These are phyloP conservation scores for Aspergillus bridgeri DNA, from an alignment of 495 filamentous ascomycete genomes.

Conservation along the genomic window DNA sequence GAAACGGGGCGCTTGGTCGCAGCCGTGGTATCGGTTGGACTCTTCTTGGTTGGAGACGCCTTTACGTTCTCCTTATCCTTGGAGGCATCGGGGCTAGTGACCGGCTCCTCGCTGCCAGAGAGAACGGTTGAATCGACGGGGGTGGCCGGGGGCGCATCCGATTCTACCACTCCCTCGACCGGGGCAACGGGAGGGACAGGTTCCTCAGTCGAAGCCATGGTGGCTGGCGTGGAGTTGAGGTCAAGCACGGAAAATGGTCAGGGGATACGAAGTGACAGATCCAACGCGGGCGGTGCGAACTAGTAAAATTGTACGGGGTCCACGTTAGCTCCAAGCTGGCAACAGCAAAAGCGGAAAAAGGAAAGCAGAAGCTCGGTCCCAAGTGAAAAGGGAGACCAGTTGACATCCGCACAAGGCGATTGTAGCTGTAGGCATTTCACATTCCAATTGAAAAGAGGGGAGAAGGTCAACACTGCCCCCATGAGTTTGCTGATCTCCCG, in stretches of 20 bases:
- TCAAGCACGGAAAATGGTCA: background rate
- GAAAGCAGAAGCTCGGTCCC: background rate
- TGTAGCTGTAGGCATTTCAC: background rate
- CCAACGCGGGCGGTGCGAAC: conserved; percentile 3
- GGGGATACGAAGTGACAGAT: background rate
- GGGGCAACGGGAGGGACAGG: conserved; percentile 24
- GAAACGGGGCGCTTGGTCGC: conserved; percentile 31
- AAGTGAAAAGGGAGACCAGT: background rate
- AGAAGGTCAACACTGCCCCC: background rate
- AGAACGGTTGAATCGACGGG: conserved; percentile 36
- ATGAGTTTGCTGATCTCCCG: background rate
- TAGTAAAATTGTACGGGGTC: conserved; percentile 12
- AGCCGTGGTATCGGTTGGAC: conserved; percentile 11
- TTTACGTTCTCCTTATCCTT: conserved; percentile 38
- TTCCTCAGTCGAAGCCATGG: conserved; percentile 42
- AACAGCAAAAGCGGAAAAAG: background rate
- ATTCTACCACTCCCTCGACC: conserved; percentile 27
- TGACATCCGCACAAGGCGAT: background rate
- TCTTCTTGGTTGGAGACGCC: conserved; percentile 31
- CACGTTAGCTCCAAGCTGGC: conserved; percentile 13
- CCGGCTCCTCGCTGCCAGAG: conserved; percentile 38
- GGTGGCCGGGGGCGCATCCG: conserved; percentile 35
- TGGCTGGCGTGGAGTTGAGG: background rate
- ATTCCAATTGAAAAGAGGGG: background rate
- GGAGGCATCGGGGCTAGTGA: conserved; percentile 40